Evolutionary conservation across 2,329 filamentous ascomycete species (phyloP).

Genomic region (Xylariaceae sp.): DNA sequence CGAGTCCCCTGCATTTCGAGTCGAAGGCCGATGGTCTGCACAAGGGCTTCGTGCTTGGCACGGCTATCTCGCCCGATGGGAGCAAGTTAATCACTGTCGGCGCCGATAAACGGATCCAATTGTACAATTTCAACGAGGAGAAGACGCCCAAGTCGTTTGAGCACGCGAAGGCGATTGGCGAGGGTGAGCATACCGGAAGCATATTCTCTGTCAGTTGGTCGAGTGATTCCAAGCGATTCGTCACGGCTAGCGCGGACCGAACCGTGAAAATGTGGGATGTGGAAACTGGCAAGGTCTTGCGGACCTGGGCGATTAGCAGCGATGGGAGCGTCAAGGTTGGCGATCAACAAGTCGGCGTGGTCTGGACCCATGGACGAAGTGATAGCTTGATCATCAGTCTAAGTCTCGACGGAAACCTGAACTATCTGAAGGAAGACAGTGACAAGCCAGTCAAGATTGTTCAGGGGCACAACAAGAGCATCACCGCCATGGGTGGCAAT

Average conservation of each 20-base stretch:
- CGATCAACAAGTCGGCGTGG: constrained; percentile 91
- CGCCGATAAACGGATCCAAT: constrained; percentile 84
- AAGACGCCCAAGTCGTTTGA: constrained; percentile 69
- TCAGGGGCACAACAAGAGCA: constrained; percentile 84
- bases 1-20: constrained; percentile 93
- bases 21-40: constrained; percentile 74
- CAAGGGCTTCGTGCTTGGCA: constrained; percentile 81
- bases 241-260: constrained; percentile 88
- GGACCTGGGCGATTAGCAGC: constrained; percentile 79
- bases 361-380: constrained; percentile 74
- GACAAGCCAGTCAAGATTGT: constrained; percentile 64
- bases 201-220: constrained; percentile 92
- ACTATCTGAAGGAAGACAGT: constrained; percentile 73
- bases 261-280: constrained; percentile 93
- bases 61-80: constrained; percentile 87
- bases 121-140: constrained; percentile 67
- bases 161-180: constrained; percentile 67
- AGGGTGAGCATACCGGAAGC: constrained; percentile 83
- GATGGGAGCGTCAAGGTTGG: constrained; percentile 65
- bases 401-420: constrained; percentile 81
- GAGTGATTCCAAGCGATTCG: constrained; percentile 76
- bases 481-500: constrained; percentile 67
- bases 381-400: constrained; percentile 89
- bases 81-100: constrained; percentile 77
- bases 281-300: constrained; percentile 67